Base-by-base conservation (phyloP, 192 early-diverging fungal species). In the Chytriomyces confervae region DNA sequence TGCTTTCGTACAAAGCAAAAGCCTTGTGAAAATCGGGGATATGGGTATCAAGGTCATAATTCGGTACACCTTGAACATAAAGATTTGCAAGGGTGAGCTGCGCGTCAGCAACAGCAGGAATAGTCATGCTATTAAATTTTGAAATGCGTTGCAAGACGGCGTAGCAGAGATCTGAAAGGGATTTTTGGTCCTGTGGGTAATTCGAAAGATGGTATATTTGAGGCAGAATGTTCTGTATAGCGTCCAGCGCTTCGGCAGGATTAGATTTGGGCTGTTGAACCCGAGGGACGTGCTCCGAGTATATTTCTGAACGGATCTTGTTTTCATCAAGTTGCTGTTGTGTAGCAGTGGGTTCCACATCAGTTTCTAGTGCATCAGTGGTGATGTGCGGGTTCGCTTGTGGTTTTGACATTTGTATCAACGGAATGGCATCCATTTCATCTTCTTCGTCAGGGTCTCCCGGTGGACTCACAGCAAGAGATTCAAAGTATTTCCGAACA, bases 71-170 rank as follows among this genome's bases (percentile, higher is more conserved):
- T 46, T 85, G 87, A 57, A 91, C 89, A 78, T 88, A 91, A 49
- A 91, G 85, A 49, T 92, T 89, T 23, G 89, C 93, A 11, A 94
- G 82, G 61, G 88, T 86, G 70, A 91, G 87, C 70, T 92, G 91
- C 23, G 91, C 89, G 63, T 92, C 88, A n/a, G 87, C 85, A 6
- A 73, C 63, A 18, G 43, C 70, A 7, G 62, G 47, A 50, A 20
- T 50, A 13, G n/a, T 66, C 74, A 76, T 76, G 74, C 45, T 65
- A 7, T 6, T 18, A 6, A 66, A 24, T 8, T 8, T 10, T 20
- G 74, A 27, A 36, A 76, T 66, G 8, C 45, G 45, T 50, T 66
- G 45, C 16, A 76, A 49, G 7, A 66, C 64, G 10, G 29, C n/a
- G 7, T 50, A 8, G 47, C 74, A 76, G n/a, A 66, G 62, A 7